A percentile compares a stretch with the other conserved stretches of the same genome.
Conservation (phyloP, 2,329 filamentous ascomycete species). For the Pezicula rhizophila region DNA sequence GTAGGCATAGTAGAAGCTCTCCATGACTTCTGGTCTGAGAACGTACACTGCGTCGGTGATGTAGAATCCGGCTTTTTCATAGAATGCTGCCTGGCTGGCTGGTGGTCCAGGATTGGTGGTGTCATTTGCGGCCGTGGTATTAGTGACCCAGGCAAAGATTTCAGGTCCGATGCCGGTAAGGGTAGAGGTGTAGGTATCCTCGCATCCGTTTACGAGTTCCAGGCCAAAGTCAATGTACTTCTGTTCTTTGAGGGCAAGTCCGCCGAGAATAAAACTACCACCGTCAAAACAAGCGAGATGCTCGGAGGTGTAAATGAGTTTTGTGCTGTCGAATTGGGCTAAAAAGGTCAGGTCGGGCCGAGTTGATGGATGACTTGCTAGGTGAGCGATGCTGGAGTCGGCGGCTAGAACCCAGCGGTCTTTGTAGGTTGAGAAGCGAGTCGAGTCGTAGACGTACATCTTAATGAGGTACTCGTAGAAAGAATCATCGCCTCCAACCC, state of each 20-base stretch:
- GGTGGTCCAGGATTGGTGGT: slow-evolving; percentile 37
- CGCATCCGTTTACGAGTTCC: slow-evolving; percentile 64
- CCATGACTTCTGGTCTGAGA: slow-evolving; percentile 74
- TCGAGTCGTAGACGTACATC: slow-evolving; percentile 76
- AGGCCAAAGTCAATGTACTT: slow-evolving; percentile 72
- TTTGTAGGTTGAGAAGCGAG: slow-evolving; percentile 56
- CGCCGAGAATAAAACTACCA: slow-evolving; percentile 79
- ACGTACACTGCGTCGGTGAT: slow-evolving; percentile 56
- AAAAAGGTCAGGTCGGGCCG: slow-evolving; percentile 70
- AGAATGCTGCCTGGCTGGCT: slow-evolving; percentile 49
- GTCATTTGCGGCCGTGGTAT: slow-evolving; percentile 28
- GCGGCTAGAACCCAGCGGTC: slow-evolving; percentile 72
- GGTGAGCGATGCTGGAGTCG: slow-evolving; percentile 66
- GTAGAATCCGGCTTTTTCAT: slow-evolving; percentile 64
- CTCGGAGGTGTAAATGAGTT: slow-evolving; percentile 38
- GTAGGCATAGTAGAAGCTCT: slow-evolving; percentile 84
- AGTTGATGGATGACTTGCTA: slow-evolving; percentile 61
- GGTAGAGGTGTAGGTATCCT: slow-evolving; percentile 64
- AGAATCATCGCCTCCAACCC: slow-evolving; percentile 71
- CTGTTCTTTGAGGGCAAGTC: slow-evolving; percentile 57
- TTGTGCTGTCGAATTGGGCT: slow-evolving; percentile 45
- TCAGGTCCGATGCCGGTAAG: slow-evolving; percentile 74
- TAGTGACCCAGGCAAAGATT: slow-evolving; percentile 55
- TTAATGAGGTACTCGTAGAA: slow-evolving; percentile 91
- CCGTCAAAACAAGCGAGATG: slow-evolving; percentile 74